Base-by-base conservation (phyloP, 2,329 filamentous ascomycete genomes). In the Acrocalymma vagum region DNA sequence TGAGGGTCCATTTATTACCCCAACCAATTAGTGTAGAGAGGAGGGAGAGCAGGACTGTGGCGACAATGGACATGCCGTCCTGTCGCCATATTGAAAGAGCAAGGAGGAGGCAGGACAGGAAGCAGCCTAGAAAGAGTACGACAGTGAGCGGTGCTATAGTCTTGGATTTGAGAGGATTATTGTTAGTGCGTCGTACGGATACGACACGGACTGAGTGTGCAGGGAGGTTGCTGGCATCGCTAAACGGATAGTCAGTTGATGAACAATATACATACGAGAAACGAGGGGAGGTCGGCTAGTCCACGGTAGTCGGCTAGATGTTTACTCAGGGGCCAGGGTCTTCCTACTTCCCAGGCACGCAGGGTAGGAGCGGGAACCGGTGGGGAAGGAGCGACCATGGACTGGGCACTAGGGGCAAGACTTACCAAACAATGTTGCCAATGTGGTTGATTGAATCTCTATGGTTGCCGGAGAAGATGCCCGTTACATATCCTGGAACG, bases 61-160 rank as follows among this genome's bases (percentile, higher is more conserved):
- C 74, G 8, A 79, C 44, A 14, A 79, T 56, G 3, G 77, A 78
- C 71, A 79, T 77, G 44, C 77, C 78, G 51, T 80, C 78, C 3
- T 70, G 53, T 21, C 69, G 67, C 26, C 63, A 60, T 42, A 79
- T 71, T 1, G 77, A 77, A 2, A 75, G 49, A 4, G 55, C 69
- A 16, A 80, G 61, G 3, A 80, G 63, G 11, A 70, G 55, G 16
- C 65, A 45, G 7, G 74, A 73, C 33, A 78, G 68, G 10, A 55
- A 42, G 36, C 70, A 75, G 3, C 78, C 78, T 14, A 78, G 54
- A 16, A 78, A 55, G 3, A 72, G 63, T 11, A 78, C 71, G 42
- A 65, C 59, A 6, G 75, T 72, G 20, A 79, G 65, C 0, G 76
- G 77, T 3, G 74, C 76, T 13, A 68, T 58, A 3, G 71, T 70